A percentile compares a stretch with the other conserved stretches of the same genome.
Evolutionary conservation across 2,329 filamentous ascomycete species (phyloP).

Genomic region (Alternaria arbusti): DNA sequence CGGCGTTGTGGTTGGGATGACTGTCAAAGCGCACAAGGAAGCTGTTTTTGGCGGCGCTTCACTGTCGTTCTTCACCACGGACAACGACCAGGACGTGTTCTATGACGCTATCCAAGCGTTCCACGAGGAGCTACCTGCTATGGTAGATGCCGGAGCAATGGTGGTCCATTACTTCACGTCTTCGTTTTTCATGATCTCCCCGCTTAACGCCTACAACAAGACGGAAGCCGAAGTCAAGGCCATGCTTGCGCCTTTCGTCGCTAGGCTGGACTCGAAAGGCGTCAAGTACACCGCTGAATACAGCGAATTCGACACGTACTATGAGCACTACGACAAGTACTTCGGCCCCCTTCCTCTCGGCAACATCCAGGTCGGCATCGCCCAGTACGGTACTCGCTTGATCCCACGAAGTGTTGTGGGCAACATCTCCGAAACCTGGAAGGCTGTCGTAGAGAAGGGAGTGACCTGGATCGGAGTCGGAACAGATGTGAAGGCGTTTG

Average conservation of each 20-base stretch:
- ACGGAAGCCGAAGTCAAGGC: conserved; percentile 16
- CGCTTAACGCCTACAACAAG: conserved; percentile 29
- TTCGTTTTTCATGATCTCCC: conserved; percentile 24
- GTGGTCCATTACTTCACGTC: conserved; percentile 24
- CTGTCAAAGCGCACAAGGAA: conserved; percentile 28
- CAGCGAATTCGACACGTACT: conserved; percentile 22
- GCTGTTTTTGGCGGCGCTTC: conserved; percentile 20
- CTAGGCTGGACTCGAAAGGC: conserved; percentile 14
- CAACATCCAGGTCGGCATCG: conserved; percentile 28
- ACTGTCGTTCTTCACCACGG: conserved; percentile 16
- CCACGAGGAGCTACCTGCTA: conserved; percentile 25
- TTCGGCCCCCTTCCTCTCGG: conserved; percentile 28
- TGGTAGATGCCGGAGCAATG: conserved; percentile 27
- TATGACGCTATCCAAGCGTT: conserved; percentile 28
- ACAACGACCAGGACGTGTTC: conserved; percentile 17
- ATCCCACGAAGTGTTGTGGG: conserved; percentile 22
- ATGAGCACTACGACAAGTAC: conserved; percentile 32
- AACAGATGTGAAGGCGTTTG: conserved; percentile 18
- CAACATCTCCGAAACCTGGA: conserved; percentile 22
- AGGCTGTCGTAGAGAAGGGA: conserved; percentile 19
- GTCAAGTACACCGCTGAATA: conserved; percentile 21
- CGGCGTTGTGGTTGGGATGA: conserved; percentile 31
- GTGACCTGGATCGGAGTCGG: conserved; percentile 29
- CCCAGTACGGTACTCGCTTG: conserved; percentile 23
- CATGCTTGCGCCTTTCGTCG: conserved; percentile 26